These are phyloP conservation scores for Arachnomyces sp. DNA, from an alignment of 2,329 filamentous ascomycete genomes.

Conservation along the genomic window DNA sequence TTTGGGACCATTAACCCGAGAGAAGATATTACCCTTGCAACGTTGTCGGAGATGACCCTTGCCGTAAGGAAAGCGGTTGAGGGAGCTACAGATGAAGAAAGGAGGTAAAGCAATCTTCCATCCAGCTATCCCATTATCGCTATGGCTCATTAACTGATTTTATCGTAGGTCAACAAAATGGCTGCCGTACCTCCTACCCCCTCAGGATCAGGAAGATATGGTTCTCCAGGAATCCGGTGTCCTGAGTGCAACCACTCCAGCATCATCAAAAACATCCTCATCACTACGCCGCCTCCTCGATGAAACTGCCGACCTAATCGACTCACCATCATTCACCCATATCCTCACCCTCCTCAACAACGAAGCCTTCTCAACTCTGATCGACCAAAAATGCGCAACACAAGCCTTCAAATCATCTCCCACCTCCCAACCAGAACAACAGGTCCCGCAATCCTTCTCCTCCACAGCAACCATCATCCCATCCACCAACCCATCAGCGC, in stretches of 20 bases:
- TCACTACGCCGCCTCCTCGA: slow-evolving; percentile 79
- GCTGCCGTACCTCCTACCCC: slow-evolving; percentile 77
- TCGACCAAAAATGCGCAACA: slow-evolving; percentile 72
- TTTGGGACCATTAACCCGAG: slow-evolving; percentile 85
- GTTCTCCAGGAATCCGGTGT: slow-evolving; percentile 84
- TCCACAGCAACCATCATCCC: slow-evolving; percentile 37
- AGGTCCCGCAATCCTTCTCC: slow-evolving; percentile 33
- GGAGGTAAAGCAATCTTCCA: slow-evolving; percentile 41
- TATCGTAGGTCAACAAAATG: slow-evolving; percentile 54
- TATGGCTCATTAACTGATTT: slow-evolving; percentile 5
- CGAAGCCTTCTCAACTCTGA: slow-evolving; percentile 72
- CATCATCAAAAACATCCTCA: slow-evolving; percentile 27
- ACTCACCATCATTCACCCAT: slow-evolving; percentile 83
- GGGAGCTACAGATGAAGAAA: slow-evolving; percentile 58
- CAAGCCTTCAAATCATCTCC: slow-evolving; percentile 61
- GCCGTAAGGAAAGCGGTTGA: slow-evolving; percentile 82
- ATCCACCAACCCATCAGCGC: slow-evolving; percentile 24
- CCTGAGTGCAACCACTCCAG: slow-evolving; percentile 32
- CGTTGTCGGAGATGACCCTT: slow-evolving; percentile 70
- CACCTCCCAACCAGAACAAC: slow-evolving; percentile 29
- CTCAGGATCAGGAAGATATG: slow-evolving; percentile 67
- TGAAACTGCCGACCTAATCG: slow-evolving; percentile 90
- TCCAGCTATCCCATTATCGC: background rate
- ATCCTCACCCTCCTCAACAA: slow-evolving; percentile 83
- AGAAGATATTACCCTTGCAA: slow-evolving; percentile 76